Evolutionary conservation across 2,329 filamentous ascomycete genomes (phyloP), one percentile per base, ranked within the genome.

Genomic region (Alternaria metachromatica): DNA sequence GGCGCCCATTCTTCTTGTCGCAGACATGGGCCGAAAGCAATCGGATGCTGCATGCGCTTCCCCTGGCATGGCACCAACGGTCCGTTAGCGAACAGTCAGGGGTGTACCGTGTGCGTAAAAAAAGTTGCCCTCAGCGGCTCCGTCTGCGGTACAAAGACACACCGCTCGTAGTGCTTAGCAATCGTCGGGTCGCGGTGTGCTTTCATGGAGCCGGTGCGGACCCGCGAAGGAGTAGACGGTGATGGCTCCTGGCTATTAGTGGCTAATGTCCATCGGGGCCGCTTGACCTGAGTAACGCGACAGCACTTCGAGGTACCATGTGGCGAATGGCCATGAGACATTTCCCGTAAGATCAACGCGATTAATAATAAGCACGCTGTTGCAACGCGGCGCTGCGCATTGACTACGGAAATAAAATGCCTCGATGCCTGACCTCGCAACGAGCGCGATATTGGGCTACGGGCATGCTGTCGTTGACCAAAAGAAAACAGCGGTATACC

Each of bases 361-460:
- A 69, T 73, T 70, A 60, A 60, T 62, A 68, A 66, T 66, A 61
- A 54, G 21, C 45, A 63, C n/a, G 21, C 65, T 54, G 67, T 64
- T 57, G 43, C 62, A 53, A 44, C 58, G 46, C 55, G 53, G 37
- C 33, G 41, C 49, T 60, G 62, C 62, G 69, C 65, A 59, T 68
- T 57, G 66, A 65, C 62, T 60, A 18, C 44, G 49, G 58, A 33
- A 44, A 37, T 30, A 63, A 68, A 71, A 72, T 70, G 53, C 59
- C 72, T 71, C 69, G 55, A 61, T 64, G 64, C 64, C 63, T 62
- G 55, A 62, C 61, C 45, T 45, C 46, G 46, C 25, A 28, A 30
- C 49, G 28, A 25, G 12, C 21, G 13, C n/a, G 33, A 4, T 41
- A 21, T 53, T 53, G 49, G 49, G 49, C 49, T 41, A n/a, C n/a